These are phyloP conservation scores for Grigorovia transvaalensis DNA, from an alignment of 805 yeast genomes.

Conservation along the genomic window DNA sequence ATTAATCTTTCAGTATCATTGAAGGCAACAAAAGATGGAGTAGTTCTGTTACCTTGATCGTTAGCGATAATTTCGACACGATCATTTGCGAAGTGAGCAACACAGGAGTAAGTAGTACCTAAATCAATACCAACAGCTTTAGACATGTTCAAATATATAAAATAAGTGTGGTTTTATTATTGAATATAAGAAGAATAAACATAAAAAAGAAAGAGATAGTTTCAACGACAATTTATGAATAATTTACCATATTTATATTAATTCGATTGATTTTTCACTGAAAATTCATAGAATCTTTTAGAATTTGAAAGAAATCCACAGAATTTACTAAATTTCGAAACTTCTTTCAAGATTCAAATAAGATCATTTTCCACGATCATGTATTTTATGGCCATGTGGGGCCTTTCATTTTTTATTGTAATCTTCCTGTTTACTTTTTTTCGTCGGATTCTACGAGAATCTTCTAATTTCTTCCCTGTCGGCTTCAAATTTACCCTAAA, in stretches of 20 bases:
- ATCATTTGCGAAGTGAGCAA: slow-evolving; percentile 76
- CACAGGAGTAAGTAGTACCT: slow-evolving; percentile 97
- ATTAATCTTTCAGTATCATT: slow-evolving; percentile 63
- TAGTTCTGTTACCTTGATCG: slow-evolving; percentile 97
- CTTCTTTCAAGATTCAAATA: not conserved
- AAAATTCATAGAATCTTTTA: not conserved
- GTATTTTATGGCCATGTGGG: not conserved
- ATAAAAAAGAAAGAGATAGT: not conserved
- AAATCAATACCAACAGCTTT: slow-evolving; percentile 68
- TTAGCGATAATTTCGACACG: slow-evolving; percentile 93
- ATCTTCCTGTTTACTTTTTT: no score
- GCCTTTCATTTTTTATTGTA: not conserved
- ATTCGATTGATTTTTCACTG: not conserved
- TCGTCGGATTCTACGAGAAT: not conserved
- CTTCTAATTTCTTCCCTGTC: not conserved
- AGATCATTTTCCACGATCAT: not conserved
- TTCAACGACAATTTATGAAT: not conserved
- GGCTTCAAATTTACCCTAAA: no score
- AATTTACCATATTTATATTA: not conserved
- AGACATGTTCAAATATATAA: slow-evolving; percentile 22
- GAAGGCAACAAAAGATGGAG: slow-evolving; percentile 95
- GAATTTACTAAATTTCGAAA: not conserved
- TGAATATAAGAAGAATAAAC: not conserved
- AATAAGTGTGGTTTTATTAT: not conserved
- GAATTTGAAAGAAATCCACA: not conserved